phyloP scores from a whole-genome alignment of 2,329 filamentous ascomycete genomes.

The Aspergillus thermomutatus region DNA sequence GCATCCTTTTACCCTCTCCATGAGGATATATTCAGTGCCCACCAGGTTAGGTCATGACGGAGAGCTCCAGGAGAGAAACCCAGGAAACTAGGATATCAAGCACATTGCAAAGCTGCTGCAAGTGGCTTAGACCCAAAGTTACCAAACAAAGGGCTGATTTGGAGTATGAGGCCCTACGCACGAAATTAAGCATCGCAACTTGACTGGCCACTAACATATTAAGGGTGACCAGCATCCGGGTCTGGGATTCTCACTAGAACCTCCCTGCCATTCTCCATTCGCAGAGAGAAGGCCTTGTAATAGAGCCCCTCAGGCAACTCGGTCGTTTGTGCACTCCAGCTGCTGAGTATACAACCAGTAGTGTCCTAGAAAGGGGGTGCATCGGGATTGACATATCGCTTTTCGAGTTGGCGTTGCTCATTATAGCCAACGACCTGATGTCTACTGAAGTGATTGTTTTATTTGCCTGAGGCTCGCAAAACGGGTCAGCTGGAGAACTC shows the following conservation, averaged over 20 bases:
- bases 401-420: conserved; percentile 27
- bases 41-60: conserved; percentile 10
- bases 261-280: conserved; percentile 12
- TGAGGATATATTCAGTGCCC: conserved; percentile 21
- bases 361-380: conserved; percentile 27
- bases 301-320: conserved; percentile 25
- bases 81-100: conserved; percentile 18
- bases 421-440: conserved; percentile 33
- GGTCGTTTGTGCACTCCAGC: conserved; percentile 26
- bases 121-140: background rate
- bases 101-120: conserved; percentile 15
- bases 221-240: conserved; percentile 12
- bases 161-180: background rate
- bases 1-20: conserved; percentile 16
- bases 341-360: conserved; percentile 22
- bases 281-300: conserved; percentile 26
- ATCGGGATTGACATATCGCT: conserved; percentile 32
- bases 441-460: conserved; percentile 19
- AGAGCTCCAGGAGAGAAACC: conserved; percentile 16
- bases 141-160: background rate
- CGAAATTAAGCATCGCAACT: conserved; percentile 22
- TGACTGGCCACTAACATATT: conserved; percentile 16
- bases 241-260: conserved; percentile 17
- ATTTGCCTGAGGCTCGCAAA: no score
- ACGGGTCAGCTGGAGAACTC: background rate